phyloP scores from a whole-genome alignment of 202 grass and related monocot genomes.

The Panicum hallii region DNA sequence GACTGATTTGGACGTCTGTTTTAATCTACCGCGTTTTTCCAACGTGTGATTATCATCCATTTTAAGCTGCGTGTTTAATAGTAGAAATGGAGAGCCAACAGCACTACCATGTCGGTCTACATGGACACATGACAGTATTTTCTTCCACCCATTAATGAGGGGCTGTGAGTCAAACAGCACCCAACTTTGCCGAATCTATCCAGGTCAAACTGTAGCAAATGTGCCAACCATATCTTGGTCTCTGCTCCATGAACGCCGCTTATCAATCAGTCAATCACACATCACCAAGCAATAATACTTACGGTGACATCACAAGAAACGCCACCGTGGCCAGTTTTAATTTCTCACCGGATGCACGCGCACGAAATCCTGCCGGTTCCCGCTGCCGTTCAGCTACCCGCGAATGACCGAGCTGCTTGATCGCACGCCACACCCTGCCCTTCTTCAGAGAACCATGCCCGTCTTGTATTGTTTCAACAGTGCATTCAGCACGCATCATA shows the following conservation, averaged over 20 bases:
- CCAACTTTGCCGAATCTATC: slow-evolving; percentile 3
- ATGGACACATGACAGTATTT: neutral
- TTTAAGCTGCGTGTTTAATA: neutral
- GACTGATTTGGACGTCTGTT: neutral
- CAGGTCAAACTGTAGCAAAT: neutral
- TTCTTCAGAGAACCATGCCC: neutral
- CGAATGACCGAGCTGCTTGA: neutral
- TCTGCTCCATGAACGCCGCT: neutral
- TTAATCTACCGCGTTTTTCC: neutral
- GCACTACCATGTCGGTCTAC: neutral
- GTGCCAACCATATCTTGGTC: neutral
- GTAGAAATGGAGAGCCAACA: neutral
- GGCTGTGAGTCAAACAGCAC: neutral
- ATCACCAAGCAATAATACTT: neutral
- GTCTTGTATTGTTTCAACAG: neutral
- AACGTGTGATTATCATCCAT: too few relatives aligned
- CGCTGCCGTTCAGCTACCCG: neutral
- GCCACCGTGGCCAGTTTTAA: neutral
- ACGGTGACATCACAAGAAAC: neutral
- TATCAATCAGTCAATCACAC: neutral
- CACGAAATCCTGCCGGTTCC: neutral
- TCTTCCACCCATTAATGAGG: neutral
- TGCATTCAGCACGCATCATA: neutral
- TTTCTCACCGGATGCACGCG: neutral
- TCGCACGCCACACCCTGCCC: neutral